phyloP scores from a whole-genome alignment of 129 eudicot genomes.

The Centella asiatica region DNA sequence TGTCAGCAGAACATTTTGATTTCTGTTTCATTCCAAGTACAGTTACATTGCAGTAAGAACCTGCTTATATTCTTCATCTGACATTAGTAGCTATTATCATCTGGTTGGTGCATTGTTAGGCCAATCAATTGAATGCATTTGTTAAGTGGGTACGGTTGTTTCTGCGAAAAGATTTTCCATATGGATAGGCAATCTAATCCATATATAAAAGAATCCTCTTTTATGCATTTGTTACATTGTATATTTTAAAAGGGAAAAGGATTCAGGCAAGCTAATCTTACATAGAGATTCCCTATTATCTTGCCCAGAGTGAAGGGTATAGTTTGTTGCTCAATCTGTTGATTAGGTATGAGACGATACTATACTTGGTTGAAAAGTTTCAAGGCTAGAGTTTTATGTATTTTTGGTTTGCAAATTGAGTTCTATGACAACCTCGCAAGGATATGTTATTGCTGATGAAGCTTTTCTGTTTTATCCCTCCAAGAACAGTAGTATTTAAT shows the following conservation, averaged over 20 bases:
- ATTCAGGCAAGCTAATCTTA: conserved; percentile 1
- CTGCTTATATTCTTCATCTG: background rate
- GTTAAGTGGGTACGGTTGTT: too few species aligned
- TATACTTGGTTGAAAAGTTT: too few species aligned
- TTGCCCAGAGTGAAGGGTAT: background rate
- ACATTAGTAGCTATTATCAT: too few species aligned
- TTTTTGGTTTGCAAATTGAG: background rate
- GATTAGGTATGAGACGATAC: background rate
- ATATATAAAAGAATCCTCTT: too few species aligned
- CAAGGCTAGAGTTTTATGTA: background rate
- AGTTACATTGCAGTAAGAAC: background rate
- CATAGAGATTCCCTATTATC: background rate
- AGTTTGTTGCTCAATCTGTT: too few species aligned
- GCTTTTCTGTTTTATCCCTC: background rate
- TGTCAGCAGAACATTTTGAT: background rate
- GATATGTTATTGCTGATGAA: background rate
- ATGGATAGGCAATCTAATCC: too few species aligned
- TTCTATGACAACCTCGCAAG: background rate
- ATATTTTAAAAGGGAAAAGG: background rate
- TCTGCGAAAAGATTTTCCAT: too few species aligned
- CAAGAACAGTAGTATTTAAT: background rate
- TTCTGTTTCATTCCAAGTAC: background rate
- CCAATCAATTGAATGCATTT: too few species aligned
- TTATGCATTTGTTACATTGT: background rate
- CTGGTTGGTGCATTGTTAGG: too few species aligned